Evolutionary conservation across 2,329 filamentous ascomycete species (phyloP).

Genomic region (Sporothrix mexicana): DNA sequence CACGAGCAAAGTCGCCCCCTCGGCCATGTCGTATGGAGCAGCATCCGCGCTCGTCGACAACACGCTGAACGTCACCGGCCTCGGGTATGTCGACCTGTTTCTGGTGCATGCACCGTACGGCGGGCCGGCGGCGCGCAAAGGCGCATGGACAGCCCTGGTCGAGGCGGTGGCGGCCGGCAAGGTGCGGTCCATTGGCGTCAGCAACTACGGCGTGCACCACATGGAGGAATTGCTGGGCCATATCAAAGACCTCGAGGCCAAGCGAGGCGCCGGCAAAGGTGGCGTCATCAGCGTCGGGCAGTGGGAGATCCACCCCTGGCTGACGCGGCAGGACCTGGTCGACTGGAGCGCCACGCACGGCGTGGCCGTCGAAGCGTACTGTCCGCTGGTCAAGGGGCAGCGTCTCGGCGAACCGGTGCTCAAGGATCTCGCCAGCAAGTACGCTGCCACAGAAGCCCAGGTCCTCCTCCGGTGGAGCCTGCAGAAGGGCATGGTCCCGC

Average conservation of each 20-base stretch:
- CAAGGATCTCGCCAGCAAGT: constrained; percentile 69
- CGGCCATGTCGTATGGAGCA: constrained; percentile 50
- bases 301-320: constrained; percentile 90
- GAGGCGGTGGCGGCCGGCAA: constrained; percentile 67
- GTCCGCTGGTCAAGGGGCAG: constrained; percentile 67
- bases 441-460: constrained; percentile 76
- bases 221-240: constrained; percentile 63
- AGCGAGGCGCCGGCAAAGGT: constrained; percentile 66
- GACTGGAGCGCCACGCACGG: constrained; percentile 72
- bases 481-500: constrained; percentile 73
- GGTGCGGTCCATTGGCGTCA: constrained; percentile 66
- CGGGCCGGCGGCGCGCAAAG: constrained; percentile 61
- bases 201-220: constrained; percentile 69
- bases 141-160: constrained; percentile 67
- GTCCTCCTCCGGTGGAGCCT: constrained; percentile 80
- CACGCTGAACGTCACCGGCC: constrained; percentile 48
- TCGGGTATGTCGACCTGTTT: constrained; percentile 71
- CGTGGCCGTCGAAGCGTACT: constrained; percentile 68
- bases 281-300: constrained; percentile 83
- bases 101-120: constrained; percentile 68
- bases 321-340: constrained; percentile 77
- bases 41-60: background rate
- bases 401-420: constrained; percentile 73
- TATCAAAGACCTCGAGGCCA: constrained; percentile 65
- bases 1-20: constrained; percentile 63